Evolutionary conservation across 768 basidiomycete genomes (phyloP).

Genomic region (Serendipita vermifera): DNA sequence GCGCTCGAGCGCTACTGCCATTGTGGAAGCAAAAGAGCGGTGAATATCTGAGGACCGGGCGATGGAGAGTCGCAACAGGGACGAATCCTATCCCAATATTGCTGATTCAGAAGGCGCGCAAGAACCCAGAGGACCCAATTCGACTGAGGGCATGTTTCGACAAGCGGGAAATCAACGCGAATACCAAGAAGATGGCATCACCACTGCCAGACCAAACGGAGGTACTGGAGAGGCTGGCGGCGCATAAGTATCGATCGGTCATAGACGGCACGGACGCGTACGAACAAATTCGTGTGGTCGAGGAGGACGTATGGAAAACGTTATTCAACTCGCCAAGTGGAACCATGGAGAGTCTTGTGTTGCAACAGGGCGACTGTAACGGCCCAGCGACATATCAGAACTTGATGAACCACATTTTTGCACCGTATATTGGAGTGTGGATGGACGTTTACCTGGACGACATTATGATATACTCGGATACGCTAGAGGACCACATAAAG

Average conservation of each 20-base stretch:
- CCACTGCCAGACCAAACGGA: conserved; percentile 9
- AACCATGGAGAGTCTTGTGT: conserved; percentile 16
- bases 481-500: conserved; percentile 26
- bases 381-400: conserved; percentile 16
- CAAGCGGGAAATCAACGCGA: conserved; percentile 7
- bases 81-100: conserved; percentile 12
- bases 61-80: conserved; percentile 10
- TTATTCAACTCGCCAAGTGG: conserved; percentile 16
- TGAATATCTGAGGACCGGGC: conserved; percentile 11
- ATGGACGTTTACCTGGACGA: conserved; percentile 18
- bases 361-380: conserved; percentile 19
- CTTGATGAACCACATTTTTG: conserved; percentile 16
- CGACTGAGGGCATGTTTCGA: conserved; percentile 10
- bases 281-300: conserved; percentile 16
- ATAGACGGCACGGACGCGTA: conserved; percentile 16
- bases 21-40: conserved; percentile 9
- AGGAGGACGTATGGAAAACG: conserved; percentile 15
- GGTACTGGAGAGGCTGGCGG: conserved; percentile 6
- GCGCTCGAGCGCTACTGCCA: conserved; percentile 7
- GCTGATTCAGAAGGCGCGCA: conserved; percentile 4
- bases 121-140: neutral
- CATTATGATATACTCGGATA: conserved; percentile 20
- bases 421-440: conserved; percentile 15
- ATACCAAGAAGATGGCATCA: conserved; percentile 9
- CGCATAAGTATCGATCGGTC: conserved; percentile 9